A percentile compares a stretch with the other conserved stretches of the same genome.
Evolutionary conservation across 2,329 filamentous ascomycete species (phyloP).

Genomic region (Colletotrichum tamarilloi): DNA sequence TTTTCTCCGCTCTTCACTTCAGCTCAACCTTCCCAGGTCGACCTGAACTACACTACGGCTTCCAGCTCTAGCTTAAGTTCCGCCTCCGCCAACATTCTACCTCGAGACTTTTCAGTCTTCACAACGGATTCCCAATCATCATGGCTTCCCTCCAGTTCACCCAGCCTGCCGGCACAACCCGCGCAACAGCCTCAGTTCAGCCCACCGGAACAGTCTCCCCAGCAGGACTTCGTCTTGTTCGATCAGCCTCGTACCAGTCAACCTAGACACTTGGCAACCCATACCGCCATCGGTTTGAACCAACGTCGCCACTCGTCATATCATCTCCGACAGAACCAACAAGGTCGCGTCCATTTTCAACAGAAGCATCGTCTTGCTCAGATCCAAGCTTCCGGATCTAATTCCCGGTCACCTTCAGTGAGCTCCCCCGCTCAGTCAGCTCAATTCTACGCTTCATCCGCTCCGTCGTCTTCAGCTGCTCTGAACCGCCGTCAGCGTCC

Average conservation of each 20-base stretch:
- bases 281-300: slow-evolving; percentile 41
- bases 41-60: slow-evolving; percentile 90
- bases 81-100: slow-evolving; percentile 70
- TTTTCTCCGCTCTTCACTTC: slow-evolving; percentile 71
- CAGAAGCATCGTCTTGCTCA: slow-evolving; percentile 71
- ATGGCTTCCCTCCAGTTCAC: slow-evolving; percentile 81
- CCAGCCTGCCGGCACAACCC: slow-evolving; percentile 72
- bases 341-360: slow-evolving; percentile 44
- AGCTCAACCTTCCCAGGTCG: slow-evolving; percentile 80
- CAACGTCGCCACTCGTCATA: slow-evolving; percentile 59
- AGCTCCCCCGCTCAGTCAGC: slow-evolving; percentile 55
- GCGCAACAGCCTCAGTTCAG: slow-evolving; percentile 64
- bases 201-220: slow-evolving; percentile 54
- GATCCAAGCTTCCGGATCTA: slow-evolving; percentile 68
- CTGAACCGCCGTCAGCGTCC: slow-evolving; percentile 68
- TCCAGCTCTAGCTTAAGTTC: slow-evolving; percentile 64
- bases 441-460: slow-evolving; percentile 76
- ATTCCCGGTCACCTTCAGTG: slow-evolving; percentile 63
- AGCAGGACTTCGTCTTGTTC: slow-evolving; percentile 86
- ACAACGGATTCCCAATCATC: slow-evolving; percentile 84
- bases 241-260: slow-evolving; percentile 59
- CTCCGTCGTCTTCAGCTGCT: slow-evolving; percentile 68
- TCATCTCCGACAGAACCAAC: slow-evolving; percentile 56
- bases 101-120: slow-evolving; percentile 79
- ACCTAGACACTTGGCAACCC: slow-evolving; percentile 54